Evolutionary conservation across 2,329 filamentous ascomycete species (phyloP).

Genomic region (Trichoderma koningii): DNA sequence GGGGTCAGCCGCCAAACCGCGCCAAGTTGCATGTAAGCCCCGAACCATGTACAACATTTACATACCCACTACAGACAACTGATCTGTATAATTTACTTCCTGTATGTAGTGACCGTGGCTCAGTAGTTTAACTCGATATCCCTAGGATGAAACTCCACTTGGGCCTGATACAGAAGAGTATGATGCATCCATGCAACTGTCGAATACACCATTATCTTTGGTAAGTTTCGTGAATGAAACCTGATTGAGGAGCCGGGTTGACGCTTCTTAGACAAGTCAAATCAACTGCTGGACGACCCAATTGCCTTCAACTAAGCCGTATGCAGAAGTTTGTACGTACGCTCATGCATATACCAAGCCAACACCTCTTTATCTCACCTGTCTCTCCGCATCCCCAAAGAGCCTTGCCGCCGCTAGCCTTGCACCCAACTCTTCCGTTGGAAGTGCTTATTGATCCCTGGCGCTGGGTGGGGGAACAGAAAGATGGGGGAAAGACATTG

Average conservation of each 20-base stretch:
- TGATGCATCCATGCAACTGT: neutral
- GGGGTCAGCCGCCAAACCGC: conserved; percentile 22
- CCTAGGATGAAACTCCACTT: neutral
- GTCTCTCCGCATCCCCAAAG: conserved; percentile 15
- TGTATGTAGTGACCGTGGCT: conserved; percentile 1
- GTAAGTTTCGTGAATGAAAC: neutral
- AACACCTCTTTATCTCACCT: neutral
- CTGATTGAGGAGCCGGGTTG: neutral
- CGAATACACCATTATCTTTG: neutral
- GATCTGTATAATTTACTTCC: neutral
- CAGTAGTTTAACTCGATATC: conserved; percentile 2
- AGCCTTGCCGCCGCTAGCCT: conserved; percentile 22
- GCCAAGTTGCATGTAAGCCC: neutral
- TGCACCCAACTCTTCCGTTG: conserved; percentile 17
- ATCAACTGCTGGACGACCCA: neutral
- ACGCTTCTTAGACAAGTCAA: neutral
- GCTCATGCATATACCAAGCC: neutral
- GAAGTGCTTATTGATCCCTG: conserved; percentile 21
- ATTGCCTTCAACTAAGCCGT: neutral
- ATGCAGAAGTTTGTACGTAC: conserved; percentile 10
- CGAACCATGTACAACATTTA: neutral
- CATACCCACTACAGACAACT: neutral
- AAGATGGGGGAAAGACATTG: conserved; percentile 12
- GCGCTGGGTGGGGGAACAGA: conserved; percentile 20
- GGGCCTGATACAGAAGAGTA: neutral